phyloP scores from a whole-genome alignment of 371 early-diverging fungal genomes.

The Catenaria anguillulae region DNA sequence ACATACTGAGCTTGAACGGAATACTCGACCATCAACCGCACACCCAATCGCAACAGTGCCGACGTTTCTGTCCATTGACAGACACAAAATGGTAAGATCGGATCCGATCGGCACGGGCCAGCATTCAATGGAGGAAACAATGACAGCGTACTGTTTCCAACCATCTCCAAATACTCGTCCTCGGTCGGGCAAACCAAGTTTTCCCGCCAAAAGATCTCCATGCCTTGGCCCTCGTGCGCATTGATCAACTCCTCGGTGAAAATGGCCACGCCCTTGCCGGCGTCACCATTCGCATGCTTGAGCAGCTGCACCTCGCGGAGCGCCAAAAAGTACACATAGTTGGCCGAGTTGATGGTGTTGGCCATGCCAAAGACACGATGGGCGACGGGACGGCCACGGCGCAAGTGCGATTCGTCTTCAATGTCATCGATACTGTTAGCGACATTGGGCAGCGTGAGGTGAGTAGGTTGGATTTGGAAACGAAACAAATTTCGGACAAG shows the following conservation, averaged over 20 bases:
- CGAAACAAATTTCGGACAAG: too few species aligned
- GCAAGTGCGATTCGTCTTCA: constrained; percentile 74
- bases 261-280: constrained; percentile 41
- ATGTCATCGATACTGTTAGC: constrained; percentile 81
- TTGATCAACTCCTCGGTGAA: constrained; percentile 81
- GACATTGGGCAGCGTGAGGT: too few species aligned
- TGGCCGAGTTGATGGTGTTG: constrained; percentile 84
- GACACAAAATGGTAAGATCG: too few species aligned
- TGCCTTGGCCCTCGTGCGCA: constrained; percentile 89
- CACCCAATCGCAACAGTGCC: constrained; percentile 81
- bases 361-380: constrained; percentile 88
- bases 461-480: too few species aligned
- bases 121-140: background rate
- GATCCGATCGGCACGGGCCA: too few species aligned
- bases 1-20: background rate
- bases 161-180: constrained; percentile 76
- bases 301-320: constrained; percentile 56
- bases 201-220: constrained; percentile 81
- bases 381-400: constrained; percentile 87
- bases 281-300: constrained; percentile 26
- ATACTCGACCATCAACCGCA: constrained; percentile 64
- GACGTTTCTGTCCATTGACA: constrained; percentile 58
- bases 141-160: constrained; percentile 60
- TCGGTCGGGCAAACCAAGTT: constrained; percentile 67
- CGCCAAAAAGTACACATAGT: constrained; percentile 87